Evolutionary conservation across 345 rosid genomes (phyloP), one percentile per base, ranked within the genome.

Genomic region (Salix brachista): DNA sequence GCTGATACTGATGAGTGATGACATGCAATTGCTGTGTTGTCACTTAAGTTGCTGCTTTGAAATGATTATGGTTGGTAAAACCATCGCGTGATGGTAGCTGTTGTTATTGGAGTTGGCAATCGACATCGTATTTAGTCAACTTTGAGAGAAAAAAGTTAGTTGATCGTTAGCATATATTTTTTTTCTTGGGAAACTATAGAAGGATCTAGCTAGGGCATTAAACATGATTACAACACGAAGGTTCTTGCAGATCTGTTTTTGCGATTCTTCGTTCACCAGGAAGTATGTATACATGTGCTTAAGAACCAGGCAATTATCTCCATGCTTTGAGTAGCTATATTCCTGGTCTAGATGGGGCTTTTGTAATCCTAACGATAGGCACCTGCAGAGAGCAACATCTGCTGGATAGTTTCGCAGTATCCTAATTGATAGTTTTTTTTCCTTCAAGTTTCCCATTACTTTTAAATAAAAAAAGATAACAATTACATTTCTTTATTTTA

Each of bases 221-320:
- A 88, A 54, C 69, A 93, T 96, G 98, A 91, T 94, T 19, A 90
- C 96, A 1, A 77, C 91, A 73, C 87, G 84, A 75, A 93, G 98
- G 6, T 81, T 93, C 26, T 77, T 81, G 80, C 97, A 93, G 79
- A 84, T 96, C 32, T 77, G 62, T 52, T 21, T 54, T 54, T 21
- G 21, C n/a, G 4, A 54, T 54, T 54, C 25, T 54, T 54, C 60
- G 21, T 54, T 34, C 60, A 54, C 23, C 10, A 54, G 25, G 25
- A 54, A 54, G 60, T 54, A 14, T 48, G 54, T 16, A 17, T 48
- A 48, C 17, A 48, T 5, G 18, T 54, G 60, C 60, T 6, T 54
- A 21, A 65, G 67, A 65, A n/a, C 77, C 3, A 44, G 23, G 21
- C 30, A 1, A 10, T n/a, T 4, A 18, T 13, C 11, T 14, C 12